Conservation (phyloP, 1,284 basidiomycete species). For the Pyrrhoderma noxium region DNA sequence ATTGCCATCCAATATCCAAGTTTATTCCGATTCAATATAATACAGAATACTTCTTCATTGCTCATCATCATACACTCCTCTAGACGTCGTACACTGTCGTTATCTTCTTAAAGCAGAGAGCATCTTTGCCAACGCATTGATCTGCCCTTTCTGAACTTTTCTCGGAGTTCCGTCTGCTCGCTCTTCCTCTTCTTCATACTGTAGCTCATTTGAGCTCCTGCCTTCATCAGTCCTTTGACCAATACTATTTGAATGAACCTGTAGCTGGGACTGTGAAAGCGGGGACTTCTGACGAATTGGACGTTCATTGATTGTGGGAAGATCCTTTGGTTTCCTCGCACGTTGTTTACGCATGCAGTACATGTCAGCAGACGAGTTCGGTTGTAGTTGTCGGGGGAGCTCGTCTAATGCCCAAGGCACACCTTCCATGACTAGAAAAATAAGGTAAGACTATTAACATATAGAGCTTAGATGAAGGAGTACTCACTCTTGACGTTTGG, state of each 20-base stretch:
- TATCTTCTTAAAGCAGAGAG: slow-evolving; percentile 43
- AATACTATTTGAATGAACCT: no score
- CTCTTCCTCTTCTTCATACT: slow-evolving; percentile 33
- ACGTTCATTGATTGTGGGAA: slow-evolving; percentile 59
- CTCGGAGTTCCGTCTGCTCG: slow-evolving; percentile 39
- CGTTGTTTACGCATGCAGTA: slow-evolving; percentile 59
- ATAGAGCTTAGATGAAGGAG: slow-evolving; percentile 1
- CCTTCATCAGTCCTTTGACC: slow-evolving; percentile 22
- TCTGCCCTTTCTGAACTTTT: slow-evolving; percentile 80
- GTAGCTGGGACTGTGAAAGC: slow-evolving; percentile 20
- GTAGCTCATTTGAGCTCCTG: slow-evolving; percentile 21
- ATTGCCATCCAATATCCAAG: not conserved
- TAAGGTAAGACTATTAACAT: slow-evolving; percentile 3
- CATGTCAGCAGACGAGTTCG: slow-evolving; percentile 52
- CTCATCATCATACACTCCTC: not conserved
- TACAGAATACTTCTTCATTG: not conserved
- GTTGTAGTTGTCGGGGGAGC: slow-evolving; percentile 54
- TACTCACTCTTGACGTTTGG: slow-evolving; percentile 75
- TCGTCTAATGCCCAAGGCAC: slow-evolving; percentile 66
- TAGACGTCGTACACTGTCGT: not conserved
- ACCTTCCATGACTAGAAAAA: slow-evolving; percentile 55
- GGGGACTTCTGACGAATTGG: slow-evolving; percentile 36
- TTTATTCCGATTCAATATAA: not conserved
- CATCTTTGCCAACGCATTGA: slow-evolving; percentile 79
- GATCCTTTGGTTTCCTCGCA: slow-evolving; percentile 56